These are phyloP conservation scores for Alternaria viburni DNA, from an alignment of 2,329 filamentous ascomycete species.

Conservation along the genomic window DNA sequence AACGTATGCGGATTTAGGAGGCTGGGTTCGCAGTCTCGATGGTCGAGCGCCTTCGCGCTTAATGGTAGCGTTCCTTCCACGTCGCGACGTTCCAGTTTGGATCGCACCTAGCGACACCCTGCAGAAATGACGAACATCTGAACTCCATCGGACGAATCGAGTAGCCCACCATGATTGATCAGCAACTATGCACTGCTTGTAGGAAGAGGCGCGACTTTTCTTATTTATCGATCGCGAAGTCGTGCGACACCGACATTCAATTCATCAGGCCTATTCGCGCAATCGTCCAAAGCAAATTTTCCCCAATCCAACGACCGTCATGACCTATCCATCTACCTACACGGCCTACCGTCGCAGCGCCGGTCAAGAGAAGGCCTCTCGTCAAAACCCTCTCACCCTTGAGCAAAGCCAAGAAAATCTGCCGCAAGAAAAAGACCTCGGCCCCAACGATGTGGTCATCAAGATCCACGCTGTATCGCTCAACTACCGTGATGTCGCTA, in stretches of 20 bases:
- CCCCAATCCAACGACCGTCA: not conserved
- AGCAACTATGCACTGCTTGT: not conserved
- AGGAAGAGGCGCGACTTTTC: too few relatives aligned
- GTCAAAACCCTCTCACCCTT: conserved; percentile 20
- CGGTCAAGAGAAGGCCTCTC: conserved; percentile 8
- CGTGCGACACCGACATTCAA: not conserved
- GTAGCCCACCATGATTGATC: not conserved
- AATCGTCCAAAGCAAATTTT: not conserved
- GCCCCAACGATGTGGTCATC: conserved; percentile 26
- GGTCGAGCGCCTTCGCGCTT: not conserved
- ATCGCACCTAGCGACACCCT: not conserved
- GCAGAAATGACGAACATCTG: not conserved
- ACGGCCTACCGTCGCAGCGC: conserved; percentile 28
- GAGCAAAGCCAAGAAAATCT: not conserved
- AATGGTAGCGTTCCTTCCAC: not conserved
- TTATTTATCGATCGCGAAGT: not conserved
- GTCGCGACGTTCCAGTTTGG: not conserved
- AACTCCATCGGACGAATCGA: not conserved
- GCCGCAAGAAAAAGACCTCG: conserved; percentile 4
- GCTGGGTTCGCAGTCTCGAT: not conserved
- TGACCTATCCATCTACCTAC: conserved; percentile 22
- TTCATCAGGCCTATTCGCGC: not conserved
- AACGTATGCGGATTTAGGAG: not conserved
- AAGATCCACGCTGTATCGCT: conserved; percentile 35
- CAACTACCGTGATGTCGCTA: conserved; percentile 38